Evolutionary conservation across 2,329 filamentous ascomycete species (phyloP).

Genomic region (Colletotrichum coccodes): DNA sequence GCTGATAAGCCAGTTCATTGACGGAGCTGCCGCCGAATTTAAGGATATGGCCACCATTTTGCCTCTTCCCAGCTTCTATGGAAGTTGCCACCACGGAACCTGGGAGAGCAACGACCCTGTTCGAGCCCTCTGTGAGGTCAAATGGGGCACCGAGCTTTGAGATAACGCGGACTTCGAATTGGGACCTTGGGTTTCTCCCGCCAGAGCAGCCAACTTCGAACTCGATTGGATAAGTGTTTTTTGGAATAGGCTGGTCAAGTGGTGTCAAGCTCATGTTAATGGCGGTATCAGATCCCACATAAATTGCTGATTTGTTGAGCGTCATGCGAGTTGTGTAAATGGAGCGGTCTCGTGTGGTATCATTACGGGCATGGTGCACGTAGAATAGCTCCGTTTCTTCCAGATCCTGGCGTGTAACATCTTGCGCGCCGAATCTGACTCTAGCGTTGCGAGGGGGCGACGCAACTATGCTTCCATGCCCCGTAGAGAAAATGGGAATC

Average conservation of each 20-base stretch:
- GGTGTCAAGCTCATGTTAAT: conserved; percentile 43
- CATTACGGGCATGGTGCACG: conserved; percentile 46
- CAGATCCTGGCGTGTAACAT: conserved; percentile 42
- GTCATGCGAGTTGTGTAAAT: conserved; percentile 46
- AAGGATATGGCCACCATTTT: conserved; percentile 30
- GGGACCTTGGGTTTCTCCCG: background rate
- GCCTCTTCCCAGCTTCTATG: background rate
- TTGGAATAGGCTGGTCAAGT: conserved; percentile 43
- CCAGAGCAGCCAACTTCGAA: conserved; percentile 33
- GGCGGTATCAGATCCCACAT: conserved; percentile 40
- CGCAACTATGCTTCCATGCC: conserved; percentile 46
- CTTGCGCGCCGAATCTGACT: conserved; percentile 40
- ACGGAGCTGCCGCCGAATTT: conserved; percentile 23
- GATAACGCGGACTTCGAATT: conserved; percentile 34
- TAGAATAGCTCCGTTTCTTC: conserved; percentile 46
- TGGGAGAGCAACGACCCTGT: conserved; percentile 38
- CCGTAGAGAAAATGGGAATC: conserved; percentile 45
- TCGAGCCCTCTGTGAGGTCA: conserved; percentile 38
- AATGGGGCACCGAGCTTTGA: conserved; percentile 37
- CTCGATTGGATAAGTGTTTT: conserved; percentile 41
- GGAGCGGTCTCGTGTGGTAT: conserved; percentile 39
- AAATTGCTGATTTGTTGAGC: conserved; percentile 36
- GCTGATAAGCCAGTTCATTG: conserved; percentile 36
- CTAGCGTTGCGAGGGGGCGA: conserved; percentile 38
- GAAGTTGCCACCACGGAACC: conserved; percentile 25